Percentiles rank a stretch among this genome's conserved stretches.
These are phyloP conservation scores for Neurospora sp. DNA, from an alignment of 495 filamentous ascomycete species.

Conservation along the genomic window DNA sequence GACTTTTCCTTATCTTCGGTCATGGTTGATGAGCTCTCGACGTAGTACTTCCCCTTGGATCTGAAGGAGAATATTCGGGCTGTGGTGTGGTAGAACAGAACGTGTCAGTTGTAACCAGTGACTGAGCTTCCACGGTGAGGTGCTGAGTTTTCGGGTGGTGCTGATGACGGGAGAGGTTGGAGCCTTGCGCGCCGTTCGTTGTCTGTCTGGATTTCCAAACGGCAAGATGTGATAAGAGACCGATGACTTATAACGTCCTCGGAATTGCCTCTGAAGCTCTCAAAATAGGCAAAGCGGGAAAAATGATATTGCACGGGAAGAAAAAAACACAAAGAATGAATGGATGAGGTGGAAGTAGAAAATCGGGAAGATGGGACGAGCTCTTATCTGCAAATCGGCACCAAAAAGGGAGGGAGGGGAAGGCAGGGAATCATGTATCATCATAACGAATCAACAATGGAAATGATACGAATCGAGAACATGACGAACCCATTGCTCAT, in stretches of 20 bases:
- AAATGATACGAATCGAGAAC: not conserved
- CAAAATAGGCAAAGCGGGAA: not conserved
- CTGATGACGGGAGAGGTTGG: not conserved
- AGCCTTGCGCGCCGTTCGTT: not conserved
- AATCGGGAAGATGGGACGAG: not conserved
- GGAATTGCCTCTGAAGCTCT: not conserved
- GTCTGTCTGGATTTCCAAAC: not conserved
- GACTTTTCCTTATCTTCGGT: constrained; percentile 18
- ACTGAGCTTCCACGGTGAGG: not conserved
- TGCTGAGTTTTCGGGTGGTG: not conserved
- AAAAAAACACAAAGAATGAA: not conserved
- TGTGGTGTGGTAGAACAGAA: not conserved
- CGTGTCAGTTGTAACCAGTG: constrained; percentile 3
- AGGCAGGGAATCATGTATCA: not conserved
- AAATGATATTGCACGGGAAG: not conserved
- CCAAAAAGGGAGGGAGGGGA: not conserved
- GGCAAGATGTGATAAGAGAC: not conserved
- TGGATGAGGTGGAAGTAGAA: not conserved
- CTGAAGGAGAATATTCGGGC: constrained; percentile 1
- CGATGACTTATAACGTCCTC: not conserved
- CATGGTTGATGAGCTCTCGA: constrained; percentile 14
- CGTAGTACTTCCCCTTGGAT: constrained; percentile 5
- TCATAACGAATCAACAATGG: not conserved
- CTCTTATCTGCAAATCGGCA: not conserved
- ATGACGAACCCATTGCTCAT: constrained; percentile 9